Conservation (phyloP, 371 early-diverging fungal genomes). For the Apophysomyces trapeziformis region DNA sequence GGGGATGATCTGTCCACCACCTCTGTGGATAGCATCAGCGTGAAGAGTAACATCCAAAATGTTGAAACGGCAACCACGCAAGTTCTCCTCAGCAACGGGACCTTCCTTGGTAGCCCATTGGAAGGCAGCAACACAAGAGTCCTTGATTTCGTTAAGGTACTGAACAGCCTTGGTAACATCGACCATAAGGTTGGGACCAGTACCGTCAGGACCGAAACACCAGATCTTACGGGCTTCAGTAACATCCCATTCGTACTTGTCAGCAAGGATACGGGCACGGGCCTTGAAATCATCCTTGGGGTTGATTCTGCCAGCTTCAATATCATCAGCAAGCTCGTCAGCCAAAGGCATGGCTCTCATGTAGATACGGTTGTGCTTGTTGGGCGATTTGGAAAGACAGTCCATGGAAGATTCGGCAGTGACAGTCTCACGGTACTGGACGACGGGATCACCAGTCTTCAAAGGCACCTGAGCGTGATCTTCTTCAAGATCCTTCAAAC, state of each 20-base stretch:
- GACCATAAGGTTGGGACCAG: conserved; percentile 95
- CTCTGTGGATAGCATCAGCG: conserved; percentile 99
- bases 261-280: conserved; percentile 94
- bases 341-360: conserved; percentile 95
- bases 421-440: conserved; percentile 98
- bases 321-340: conserved; percentile 85
- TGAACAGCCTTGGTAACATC: conserved; percentile 99
- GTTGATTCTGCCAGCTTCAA: conserved; percentile 89
- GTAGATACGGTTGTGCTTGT: conserved; percentile 99
- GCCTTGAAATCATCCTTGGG: conserved; percentile 97
- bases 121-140: conserved; percentile 96
- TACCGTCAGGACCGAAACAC: conserved; percentile 99
- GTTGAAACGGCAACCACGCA: conserved; percentile 99
- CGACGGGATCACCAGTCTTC: conserved; percentile 95
- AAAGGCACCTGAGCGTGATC: conserved; percentile 99
- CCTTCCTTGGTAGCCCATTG: conserved; percentile 97
- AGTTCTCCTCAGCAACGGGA: conserved; percentile 92
- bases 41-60: conserved; percentile 98
- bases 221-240: conserved; percentile 99
- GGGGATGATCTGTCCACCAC: conserved; percentile 98
- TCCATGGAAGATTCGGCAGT: conserved; percentile 80
- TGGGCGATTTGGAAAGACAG: conserved; percentile 98
- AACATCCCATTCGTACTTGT: conserved; percentile 94
- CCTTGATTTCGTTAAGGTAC: conserved; percentile 99
- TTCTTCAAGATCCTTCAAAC: conserved; percentile 99